Base-by-base conservation (phyloP, 179 eudicot genomes). In the Sideroxylon spinosum region DNA sequence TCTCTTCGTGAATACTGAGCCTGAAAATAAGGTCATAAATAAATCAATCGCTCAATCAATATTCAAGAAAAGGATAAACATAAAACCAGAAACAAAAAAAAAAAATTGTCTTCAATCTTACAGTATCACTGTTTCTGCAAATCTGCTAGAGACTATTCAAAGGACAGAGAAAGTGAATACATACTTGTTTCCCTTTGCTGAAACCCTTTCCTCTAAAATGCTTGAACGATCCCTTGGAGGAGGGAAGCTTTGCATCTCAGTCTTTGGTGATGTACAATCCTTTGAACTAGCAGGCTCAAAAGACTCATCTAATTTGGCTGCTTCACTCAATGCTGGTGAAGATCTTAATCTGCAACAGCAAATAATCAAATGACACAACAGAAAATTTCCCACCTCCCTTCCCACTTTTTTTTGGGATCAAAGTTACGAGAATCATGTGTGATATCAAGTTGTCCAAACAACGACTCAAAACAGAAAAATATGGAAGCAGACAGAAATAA, bases 111-210 rank as follows among this genome's bases (percentile, higher is more conserved):
- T 61, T 61, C 25, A 23, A 20, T 61, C 37, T 64, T 0, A 26
- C 10, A 64, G 44, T 25, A 2, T 28, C 14, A 26, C 46, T 23
- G 26, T 28, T 28, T 64, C 68, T 26, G 68, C 68, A 64, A 26
- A 17, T 64, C 68, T 23, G 26, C 32, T 25, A 12, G 44, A 61
- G 65, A 23, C 19, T 10, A 16, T 25, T 26, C 9, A 28, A 32
- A 66, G 20, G 14, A 29, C 9, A 3, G 46, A 66, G 20, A 66
- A 66, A 66, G 49, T 3, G 49, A 66, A 66, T 5, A 78, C 90
- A 84, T 84, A 88, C 90, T 86, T 62, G 78, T 49, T 84, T 79
- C 87, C 89, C 73, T 88, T 88, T 73, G 78, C 83, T 49, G 75
- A 26, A 65, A 75, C 62, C 71, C 86, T 79, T 68, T 88, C 90